Evolutionary conservation across 78 protist species (phyloP).

Genomic region (Bigelowiella natans): DNA sequence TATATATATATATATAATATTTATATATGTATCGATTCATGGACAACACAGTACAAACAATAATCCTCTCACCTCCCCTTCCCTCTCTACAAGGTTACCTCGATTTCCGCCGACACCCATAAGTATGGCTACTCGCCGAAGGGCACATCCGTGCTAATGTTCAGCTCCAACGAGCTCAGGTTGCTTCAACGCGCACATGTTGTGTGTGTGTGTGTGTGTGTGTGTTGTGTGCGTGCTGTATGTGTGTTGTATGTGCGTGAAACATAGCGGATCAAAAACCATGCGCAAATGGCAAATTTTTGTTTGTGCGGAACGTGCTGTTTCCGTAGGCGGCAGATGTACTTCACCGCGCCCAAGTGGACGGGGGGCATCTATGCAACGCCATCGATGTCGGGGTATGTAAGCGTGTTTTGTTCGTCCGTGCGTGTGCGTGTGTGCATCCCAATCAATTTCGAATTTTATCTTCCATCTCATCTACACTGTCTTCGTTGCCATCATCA

Average conservation of each 20-base stretch:
- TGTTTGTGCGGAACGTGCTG: background rate
- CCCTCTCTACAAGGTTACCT: constrained; percentile 12
- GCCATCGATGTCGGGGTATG: constrained; percentile 72
- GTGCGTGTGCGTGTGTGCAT: too few relatives aligned
- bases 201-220: background rate
- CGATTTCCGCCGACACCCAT: constrained; percentile 66
- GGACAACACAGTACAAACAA: background rate
- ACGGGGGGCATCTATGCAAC: constrained; percentile 75
- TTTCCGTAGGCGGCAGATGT: background rate
- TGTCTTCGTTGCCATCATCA: background rate
- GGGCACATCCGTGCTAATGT: constrained; percentile 62
- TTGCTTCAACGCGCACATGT: constrained; percentile 29
- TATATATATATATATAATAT: background rate
- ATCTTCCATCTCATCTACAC: too few relatives aligned
- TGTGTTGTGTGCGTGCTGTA: background rate
- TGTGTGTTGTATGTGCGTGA: background rate
- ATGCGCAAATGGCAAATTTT: too few relatives aligned
- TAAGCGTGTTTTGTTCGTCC: too few relatives aligned
- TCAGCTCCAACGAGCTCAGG: constrained; percentile 27
- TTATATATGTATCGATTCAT: background rate
- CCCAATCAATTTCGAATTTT: too few relatives aligned
- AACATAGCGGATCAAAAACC: too few relatives aligned
- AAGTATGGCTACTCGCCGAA: constrained; percentile 82
- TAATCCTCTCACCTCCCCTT: too few relatives aligned
- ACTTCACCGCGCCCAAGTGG: constrained; percentile 36